Evolutionary conservation across 2,329 filamentous ascomycete species (phyloP), one percentile per base, ranked within the genome.

Genomic region (Hymenoscyphus albidus): DNA sequence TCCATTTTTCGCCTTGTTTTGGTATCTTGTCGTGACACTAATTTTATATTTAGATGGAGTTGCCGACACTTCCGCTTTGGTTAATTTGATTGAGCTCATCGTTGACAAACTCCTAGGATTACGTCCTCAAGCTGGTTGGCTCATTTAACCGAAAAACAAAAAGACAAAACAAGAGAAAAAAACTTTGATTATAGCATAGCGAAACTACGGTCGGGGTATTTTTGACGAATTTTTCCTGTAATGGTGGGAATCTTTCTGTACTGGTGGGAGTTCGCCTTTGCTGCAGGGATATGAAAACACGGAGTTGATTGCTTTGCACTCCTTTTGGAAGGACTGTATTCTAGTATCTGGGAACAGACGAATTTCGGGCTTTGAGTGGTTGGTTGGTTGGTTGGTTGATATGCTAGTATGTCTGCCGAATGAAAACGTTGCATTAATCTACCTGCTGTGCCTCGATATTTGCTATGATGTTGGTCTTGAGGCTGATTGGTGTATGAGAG

Each of bases 131-230:
- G 35, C 9, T 35, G 35, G 35, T 35, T 7, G 35, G 35, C 35
- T 9, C 35, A 35, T 35, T 10, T 35, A 35, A 35, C 35, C 1
- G 35, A 10, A 35, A 35, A 35, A 35, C 3, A 35, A 35, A 35
- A 35, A 35, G 35, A 10, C 35, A 35, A 35, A 35, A 10, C 5
- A 35, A 35, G 35, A 35, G 9, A 35, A 35, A 10, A 27, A 54
- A 54, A 22, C n/a, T 54, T 54, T 54, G 48, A 54, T 54, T 54
- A 54, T 22, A 18, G 48, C 48, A 54, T 54, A 54, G 48, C 48
- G 48, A 27, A 54, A 54, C 22, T 27, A 27, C 35, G 48, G 48
- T 27, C 13, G 48, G 48, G 18, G 22, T 54, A 22, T 27, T 22
- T 13, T 27, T 27, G 22, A 54, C 48, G 48, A 54, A 54, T 4